These are phyloP conservation scores for Prunus mongolica DNA, from an alignment of 306 rosid genomes.

Conservation along the genomic window DNA sequence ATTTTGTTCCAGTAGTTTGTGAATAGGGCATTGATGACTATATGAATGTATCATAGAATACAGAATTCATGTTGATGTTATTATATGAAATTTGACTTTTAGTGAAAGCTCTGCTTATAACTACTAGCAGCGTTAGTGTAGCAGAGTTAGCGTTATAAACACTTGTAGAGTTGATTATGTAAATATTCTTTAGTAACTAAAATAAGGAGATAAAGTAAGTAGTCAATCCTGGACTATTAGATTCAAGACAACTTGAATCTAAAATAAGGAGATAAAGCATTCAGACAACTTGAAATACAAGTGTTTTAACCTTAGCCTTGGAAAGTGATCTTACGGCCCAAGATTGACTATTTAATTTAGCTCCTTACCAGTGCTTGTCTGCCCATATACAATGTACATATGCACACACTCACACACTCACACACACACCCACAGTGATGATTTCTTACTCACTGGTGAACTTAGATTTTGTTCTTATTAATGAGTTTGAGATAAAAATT, in stretches of 20 bases:
- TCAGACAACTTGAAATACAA: neutral
- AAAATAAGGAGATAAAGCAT: too few species aligned
- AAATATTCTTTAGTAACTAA: neutral
- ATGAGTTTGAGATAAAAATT: neutral
- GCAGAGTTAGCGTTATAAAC: neutral
- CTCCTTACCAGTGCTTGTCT: neutral
- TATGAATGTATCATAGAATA: constrained; percentile 26
- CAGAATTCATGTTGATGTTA: neutral
- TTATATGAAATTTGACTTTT: neutral
- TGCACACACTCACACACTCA: neutral
- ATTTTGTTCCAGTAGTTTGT: neutral
- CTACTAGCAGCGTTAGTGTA: neutral
- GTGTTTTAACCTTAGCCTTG: neutral
- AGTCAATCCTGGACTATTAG: neutral
- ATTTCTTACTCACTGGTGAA: neutral
- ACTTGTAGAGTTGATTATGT: neutral
- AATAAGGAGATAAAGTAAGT: neutral
- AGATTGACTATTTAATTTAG: neutral
- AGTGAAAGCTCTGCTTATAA: neutral
- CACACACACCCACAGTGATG: neutral
- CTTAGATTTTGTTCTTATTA: neutral
- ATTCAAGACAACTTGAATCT: neutral
- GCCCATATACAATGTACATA: neutral
- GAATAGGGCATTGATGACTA: neutral
- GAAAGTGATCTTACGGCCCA: neutral